Evolutionary conservation across 805 yeast species (phyloP), one percentile per base, ranked within the genome.

Genomic region (Metschnikowia hibisci): DNA sequence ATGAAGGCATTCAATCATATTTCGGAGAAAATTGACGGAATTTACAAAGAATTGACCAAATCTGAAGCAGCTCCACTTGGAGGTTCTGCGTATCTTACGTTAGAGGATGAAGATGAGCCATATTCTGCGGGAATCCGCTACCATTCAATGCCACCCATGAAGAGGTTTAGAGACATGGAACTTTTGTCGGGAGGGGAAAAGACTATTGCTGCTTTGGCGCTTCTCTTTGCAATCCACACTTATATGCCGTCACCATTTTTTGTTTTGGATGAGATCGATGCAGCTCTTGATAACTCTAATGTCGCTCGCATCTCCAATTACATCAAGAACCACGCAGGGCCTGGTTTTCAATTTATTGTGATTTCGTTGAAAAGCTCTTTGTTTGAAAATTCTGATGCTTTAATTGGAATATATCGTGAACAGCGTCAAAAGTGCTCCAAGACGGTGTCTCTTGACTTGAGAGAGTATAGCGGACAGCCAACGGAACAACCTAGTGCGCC

Each of bases 211-310:
- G 99, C 99, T 0, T 67, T 93, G 50, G 97, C 98, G 0, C 69
- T 93, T 49, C 63, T 93, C 37, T 93, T 93, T 67, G 90, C 98
- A 0, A 80, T 90, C 32, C 97, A 93, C 60, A 82, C 95, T 0
- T 85, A 70, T 64, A 91, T 83, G 40, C 97, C 97, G 2, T 84
- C 96, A 1, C 99, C 99, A 26, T 93, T 93, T 60, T 91, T 93
- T 60, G 96, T 93, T 0, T 69, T 93, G 33, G 99, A 93, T 62
- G 99, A 93, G 64, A 89, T 93, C n/a, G 99, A 93, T 66, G 98
- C 99, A 0, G 98, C 98, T 0, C 74, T 93, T 46, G 99, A 93
- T 63, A 82, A 86, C 46, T 80, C 87, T 18, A 93, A 93, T 57
- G 96, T 93, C 18, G 79, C 78, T 42, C 80, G 80, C 56, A 82